Percentiles rank a stretch among this genome's conserved stretches.
Evolutionary conservation across 192 early-diverging fungal genomes (phyloP).

Genomic region (Coemansia sp.): DNA sequence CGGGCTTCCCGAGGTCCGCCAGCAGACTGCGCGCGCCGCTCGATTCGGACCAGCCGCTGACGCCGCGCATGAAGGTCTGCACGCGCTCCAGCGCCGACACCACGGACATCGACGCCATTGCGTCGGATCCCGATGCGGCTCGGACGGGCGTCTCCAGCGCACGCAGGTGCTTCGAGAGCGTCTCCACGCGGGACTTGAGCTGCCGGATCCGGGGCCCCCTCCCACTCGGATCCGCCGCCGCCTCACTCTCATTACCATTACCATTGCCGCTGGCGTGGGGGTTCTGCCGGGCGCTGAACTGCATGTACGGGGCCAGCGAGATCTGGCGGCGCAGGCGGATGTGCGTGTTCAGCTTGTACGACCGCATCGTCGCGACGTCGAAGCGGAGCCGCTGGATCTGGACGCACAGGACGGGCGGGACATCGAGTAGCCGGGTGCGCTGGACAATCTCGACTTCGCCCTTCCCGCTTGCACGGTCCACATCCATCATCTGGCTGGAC

Average conservation of each 20-base stretch:
- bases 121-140: not conserved
- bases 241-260: too few species aligned
- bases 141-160: constrained; percentile 21
- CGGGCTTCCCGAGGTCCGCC: constrained; percentile 16
- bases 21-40: constrained; percentile 18
- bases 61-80: constrained; percentile 30
- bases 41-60: constrained; percentile 27
- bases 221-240: not conserved
- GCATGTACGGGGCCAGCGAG: constrained; percentile 62
- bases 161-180: constrained; percentile 6
- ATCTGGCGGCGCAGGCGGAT: constrained; percentile 62
- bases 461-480: not conserved
- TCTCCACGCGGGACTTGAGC: constrained; percentile 7
- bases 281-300: constrained; percentile 8
- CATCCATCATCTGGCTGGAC: constrained; percentile 13
- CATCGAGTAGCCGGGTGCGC: constrained; percentile 26
- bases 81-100: constrained; percentile 29
- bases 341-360: constrained; percentile 73
- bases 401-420: constrained; percentile 73
- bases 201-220: not conserved
- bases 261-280: not conserved
- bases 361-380: constrained; percentile 55
- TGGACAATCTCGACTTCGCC: not conserved
- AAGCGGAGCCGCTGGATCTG: constrained; percentile 73
- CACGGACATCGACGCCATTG: constrained; percentile 16